A percentile compares a stretch with the other conserved stretches of the same genome.
phyloP scores from a whole-genome alignment of 352 stramenopile species.

The Aphanomyces invadans region DNA sequence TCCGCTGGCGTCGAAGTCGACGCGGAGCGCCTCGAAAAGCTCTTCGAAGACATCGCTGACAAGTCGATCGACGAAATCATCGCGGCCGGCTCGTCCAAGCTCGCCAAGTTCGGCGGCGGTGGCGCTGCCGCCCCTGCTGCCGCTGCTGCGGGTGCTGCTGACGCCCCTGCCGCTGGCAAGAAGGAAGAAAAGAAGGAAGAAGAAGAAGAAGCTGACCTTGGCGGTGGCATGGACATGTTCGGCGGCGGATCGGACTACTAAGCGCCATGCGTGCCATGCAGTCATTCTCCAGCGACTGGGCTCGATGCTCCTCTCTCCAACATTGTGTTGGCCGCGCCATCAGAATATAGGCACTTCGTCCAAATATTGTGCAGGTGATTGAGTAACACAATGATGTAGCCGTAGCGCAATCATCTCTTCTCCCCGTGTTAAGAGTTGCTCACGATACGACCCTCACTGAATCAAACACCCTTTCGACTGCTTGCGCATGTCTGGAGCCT shows the following conservation, averaged over 20 bases:
- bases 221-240: slow-evolving; percentile 85
- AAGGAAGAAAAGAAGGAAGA: slow-evolving; percentile 72
- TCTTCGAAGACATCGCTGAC: slow-evolving; percentile 74
- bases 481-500: slow-evolving; percentile 56
- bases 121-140: slow-evolving; percentile 41
- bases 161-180: slow-evolving; percentile 42
- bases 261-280: slow-evolving; percentile 24
- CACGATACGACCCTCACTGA: slow-evolving; percentile 32
- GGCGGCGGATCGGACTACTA: slow-evolving; percentile 83
- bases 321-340: not conserved
- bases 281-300: not conserved
- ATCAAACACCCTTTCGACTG: slow-evolving; percentile 46
- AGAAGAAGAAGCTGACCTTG: slow-evolving; percentile 76
- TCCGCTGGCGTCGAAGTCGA: slow-evolving; percentile 87
- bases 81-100: slow-evolving; percentile 66
- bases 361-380: not conserved
- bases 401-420: slow-evolving; percentile 4
- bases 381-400: slow-evolving; percentile 22
- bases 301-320: not conserved
- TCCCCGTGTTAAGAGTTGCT: slow-evolving; percentile 23
- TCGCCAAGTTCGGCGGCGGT: slow-evolving; percentile 70
- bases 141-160: slow-evolving; percentile 43
- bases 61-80: slow-evolving; percentile 82
- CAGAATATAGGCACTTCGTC: not conserved
- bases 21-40: slow-evolving; percentile 47